Evolutionary conservation across 495 filamentous ascomycete genomes (phyloP), one percentile per base, ranked within the genome.

Genomic region (Xylaria grammica): DNA sequence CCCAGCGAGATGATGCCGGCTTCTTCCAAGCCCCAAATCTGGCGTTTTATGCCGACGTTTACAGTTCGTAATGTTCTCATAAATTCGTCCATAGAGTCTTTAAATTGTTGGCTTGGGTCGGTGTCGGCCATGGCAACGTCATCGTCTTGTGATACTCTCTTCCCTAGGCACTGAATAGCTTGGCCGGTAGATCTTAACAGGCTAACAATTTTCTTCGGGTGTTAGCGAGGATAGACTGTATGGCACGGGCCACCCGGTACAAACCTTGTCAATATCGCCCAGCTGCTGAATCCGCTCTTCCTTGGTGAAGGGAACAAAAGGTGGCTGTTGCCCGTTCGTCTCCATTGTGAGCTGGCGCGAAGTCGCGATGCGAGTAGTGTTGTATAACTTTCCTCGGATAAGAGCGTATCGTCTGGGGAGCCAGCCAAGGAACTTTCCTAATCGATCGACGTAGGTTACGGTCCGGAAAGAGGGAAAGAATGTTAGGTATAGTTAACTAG

Each of bases 11-110:
- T 82, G 59, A 94, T 89, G 22, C 84, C 84, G 1, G 88, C 89
- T 75, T 95, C 91, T 68, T 94, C 90, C 27, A 96, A 74, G 0
- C 89, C 91, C 67, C 88, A 88, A 63, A 93, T 89, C 67, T 96
- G 91, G n/a, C 90, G 84, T 50, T 86, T 86, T 19, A 96, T 82
- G 6, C 85, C 80, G 11, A 91, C 87, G 72, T 91, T 87, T 49
- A 92, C 83, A 6, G 84, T 83, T 42, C 89, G 89, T 1, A 94
- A 78, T 0, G 87, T 85, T n/a, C 78, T 76, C 67, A 96, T 88
- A 77, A 92, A 89, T 26, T 85, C 75, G 17, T 89, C 82, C 44
- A 89, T 87, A 5, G 85, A 77, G 55, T 80, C 69, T 67, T 84
- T 79, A 76, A 95, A 94, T 22, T 81, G 79, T 4, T 79, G 45